phyloP scores from a whole-genome alignment of 179 eudicot genomes.

The Amaranthus tricolor region DNA sequence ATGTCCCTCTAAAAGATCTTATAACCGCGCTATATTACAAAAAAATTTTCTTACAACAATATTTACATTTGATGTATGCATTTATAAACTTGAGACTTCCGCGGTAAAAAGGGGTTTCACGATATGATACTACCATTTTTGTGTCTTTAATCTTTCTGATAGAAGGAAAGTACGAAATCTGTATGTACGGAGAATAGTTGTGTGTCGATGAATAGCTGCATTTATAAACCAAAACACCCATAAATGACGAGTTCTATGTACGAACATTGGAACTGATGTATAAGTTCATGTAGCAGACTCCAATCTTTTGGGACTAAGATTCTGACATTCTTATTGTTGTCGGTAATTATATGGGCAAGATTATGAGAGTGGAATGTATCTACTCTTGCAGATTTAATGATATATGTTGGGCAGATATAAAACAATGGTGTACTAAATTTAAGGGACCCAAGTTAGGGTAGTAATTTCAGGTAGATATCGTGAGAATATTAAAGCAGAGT shows the following conservation, averaged over 20 bases:
- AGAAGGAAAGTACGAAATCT: constrained; percentile 80
- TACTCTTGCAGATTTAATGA: neutral
- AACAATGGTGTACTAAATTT: neutral
- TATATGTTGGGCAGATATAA: neutral
- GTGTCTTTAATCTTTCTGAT: constrained; percentile 69
- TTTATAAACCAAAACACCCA: neutral
- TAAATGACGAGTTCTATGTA: constrained; percentile 3
- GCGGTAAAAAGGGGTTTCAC: neutral
- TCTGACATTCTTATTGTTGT: neutral
- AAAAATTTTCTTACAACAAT: neutral
- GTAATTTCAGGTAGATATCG: neutral
- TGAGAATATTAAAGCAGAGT: constrained; percentile 1
- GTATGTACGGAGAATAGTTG: constrained; percentile 97
- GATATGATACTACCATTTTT: constrained; percentile 22
- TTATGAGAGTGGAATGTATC: neutral
- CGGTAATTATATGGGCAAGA: neutral
- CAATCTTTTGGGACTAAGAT: too few relatives aligned
- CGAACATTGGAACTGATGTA: too few relatives aligned
- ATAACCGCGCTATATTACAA: constrained; percentile 9
- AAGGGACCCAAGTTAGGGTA: neutral
- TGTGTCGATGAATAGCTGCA: constrained; percentile 84
- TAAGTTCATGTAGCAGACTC: too few relatives aligned
- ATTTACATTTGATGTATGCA: neutral
- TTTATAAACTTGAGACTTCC: neutral
- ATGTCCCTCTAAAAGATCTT: neutral